A percentile compares a stretch with the other conserved stretches of the same genome.
Evolutionary conservation across 129 eudicot genomes (phyloP).

Genomic region (Erigeron canadensis): DNA sequence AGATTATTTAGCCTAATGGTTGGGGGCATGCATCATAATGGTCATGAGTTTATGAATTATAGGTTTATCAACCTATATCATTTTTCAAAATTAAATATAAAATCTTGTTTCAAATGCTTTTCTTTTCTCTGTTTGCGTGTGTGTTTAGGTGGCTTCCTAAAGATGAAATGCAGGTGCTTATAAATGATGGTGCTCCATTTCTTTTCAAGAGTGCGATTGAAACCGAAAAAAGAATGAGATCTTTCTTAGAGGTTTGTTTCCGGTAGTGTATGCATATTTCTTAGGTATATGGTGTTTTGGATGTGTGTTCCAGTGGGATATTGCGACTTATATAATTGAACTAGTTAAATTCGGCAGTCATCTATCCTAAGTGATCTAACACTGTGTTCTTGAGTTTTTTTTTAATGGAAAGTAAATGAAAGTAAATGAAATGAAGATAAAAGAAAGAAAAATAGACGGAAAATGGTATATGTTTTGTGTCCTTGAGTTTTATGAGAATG

Average conservation of each 20-base stretch:
- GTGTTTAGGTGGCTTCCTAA: constrained; percentile 59
- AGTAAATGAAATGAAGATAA: no score
- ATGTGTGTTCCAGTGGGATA: background rate
- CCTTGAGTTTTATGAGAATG: no score
- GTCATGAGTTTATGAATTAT: no score
- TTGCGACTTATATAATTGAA: background rate
- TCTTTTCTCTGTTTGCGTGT: background rate
- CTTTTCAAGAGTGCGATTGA: constrained; percentile 64
- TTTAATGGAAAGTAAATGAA: no score
- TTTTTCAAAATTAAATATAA: no score
- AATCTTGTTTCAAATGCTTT: background rate
- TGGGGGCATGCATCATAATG: no score
- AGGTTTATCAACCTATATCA: no score
- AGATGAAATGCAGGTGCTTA: constrained; percentile 65
- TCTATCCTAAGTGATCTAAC: background rate
- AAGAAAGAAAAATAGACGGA: no score
- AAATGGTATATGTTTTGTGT: no score
- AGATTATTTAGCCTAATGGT: no score
- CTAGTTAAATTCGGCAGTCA: background rate
- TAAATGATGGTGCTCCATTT: constrained; percentile 69
- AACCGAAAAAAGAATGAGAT: constrained; percentile 60
- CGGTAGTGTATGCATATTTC: constrained; percentile 1
- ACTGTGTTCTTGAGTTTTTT: no score
- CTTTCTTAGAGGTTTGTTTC: constrained; percentile 47
- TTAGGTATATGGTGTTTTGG: background rate